Evolutionary conservation across 768 basidiomycete genomes (phyloP).

Genomic region (Collybia nuda): DNA sequence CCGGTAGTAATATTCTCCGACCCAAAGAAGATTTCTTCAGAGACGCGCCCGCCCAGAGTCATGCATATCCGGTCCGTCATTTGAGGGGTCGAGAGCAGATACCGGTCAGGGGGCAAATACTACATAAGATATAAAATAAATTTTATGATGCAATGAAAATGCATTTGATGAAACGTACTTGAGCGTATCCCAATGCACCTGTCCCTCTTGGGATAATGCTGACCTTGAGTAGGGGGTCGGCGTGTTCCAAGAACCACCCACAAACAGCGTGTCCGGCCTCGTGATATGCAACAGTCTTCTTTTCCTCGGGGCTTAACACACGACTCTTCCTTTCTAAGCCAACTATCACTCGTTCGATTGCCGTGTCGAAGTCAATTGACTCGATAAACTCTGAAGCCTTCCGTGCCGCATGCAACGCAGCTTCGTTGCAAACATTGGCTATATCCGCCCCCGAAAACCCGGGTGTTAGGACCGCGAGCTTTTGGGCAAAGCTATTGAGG

Average conservation of each 20-base stretch:
- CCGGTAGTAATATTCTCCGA: slow-evolving; percentile 92
- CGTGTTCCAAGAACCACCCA: slow-evolving; percentile 98
- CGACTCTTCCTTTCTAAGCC: slow-evolving; percentile 95
- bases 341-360: slow-evolving; percentile 97
- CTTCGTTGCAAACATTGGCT: slow-evolving; percentile 98
- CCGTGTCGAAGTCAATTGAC: slow-evolving; percentile 90
- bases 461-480: slow-evolving; percentile 93
- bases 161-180: slow-evolving; percentile 47
- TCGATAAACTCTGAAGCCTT: slow-evolving; percentile 75
- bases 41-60: slow-evolving; percentile 96
- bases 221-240: slow-evolving; percentile 95
- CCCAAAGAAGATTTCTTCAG: slow-evolving; percentile 98
- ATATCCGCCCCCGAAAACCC: slow-evolving; percentile 99
- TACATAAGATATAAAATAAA: slow-evolving; percentile 23
- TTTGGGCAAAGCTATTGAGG: slow-evolving; percentile 70
- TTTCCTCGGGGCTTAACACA: slow-evolving; percentile 92
- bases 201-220: slow-evolving; percentile 97
- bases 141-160: not conserved
- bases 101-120: slow-evolving; percentile 95
- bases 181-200: slow-evolving; percentile 95
- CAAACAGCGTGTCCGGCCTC: slow-evolving; percentile 99
- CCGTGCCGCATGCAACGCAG: slow-evolving; percentile 92
- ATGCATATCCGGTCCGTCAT: slow-evolving; percentile 96
- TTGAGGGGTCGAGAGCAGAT: slow-evolving; percentile 93
- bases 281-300: slow-evolving; percentile 98